Evolutionary conservation across 2,329 filamentous ascomycete genomes (phyloP).

Genomic region (Verticillium longisporum): DNA sequence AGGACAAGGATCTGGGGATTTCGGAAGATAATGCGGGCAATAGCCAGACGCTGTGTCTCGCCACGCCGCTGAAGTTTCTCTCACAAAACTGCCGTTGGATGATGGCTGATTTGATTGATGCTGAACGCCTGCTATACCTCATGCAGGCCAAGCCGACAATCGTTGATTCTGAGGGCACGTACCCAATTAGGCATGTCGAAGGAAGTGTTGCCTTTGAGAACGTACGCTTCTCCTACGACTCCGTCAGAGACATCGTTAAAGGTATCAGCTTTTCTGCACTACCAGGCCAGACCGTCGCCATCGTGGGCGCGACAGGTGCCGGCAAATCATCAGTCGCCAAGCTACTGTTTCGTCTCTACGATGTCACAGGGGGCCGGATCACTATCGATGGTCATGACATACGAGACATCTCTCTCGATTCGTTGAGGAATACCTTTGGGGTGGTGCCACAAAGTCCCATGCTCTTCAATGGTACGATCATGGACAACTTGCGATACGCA

Average conservation of each 20-base stretch:
- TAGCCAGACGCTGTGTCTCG: constrained; percentile 60
- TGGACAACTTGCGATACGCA: constrained; percentile 54
- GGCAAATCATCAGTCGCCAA: constrained; percentile 59
- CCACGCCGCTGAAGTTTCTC: constrained; percentile 37
- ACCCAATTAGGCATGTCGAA: constrained; percentile 31
- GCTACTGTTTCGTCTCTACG: constrained; percentile 54
- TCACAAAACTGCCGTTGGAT: constrained; percentile 11
- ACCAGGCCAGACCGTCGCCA: constrained; percentile 49
- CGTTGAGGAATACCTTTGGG: constrained; percentile 19
- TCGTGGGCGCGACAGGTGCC: constrained; percentile 56
- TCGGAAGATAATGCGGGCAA: constrained; percentile 66
- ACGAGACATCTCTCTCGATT: constrained; percentile 38
- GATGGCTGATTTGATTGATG: constrained; percentile 49
- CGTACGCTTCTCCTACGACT: constrained; percentile 49
- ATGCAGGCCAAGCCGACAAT: constrained; percentile 52
- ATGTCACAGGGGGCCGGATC: constrained; percentile 45
- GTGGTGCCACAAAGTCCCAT: constrained; percentile 50
- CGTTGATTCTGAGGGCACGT: constrained; percentile 36
- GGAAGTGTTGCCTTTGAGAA: constrained; percentile 47
- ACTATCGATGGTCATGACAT: constrained; percentile 51
- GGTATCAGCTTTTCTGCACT: constrained; percentile 39
- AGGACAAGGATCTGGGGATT: constrained; percentile 69
- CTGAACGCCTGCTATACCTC: constrained; percentile 52
- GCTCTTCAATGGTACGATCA: constrained; percentile 51
- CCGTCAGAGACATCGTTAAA: constrained; percentile 41